Base-by-base conservation (phyloP, 371 early-diverging fungal species). In the Capniomyces stellatus region DNA sequence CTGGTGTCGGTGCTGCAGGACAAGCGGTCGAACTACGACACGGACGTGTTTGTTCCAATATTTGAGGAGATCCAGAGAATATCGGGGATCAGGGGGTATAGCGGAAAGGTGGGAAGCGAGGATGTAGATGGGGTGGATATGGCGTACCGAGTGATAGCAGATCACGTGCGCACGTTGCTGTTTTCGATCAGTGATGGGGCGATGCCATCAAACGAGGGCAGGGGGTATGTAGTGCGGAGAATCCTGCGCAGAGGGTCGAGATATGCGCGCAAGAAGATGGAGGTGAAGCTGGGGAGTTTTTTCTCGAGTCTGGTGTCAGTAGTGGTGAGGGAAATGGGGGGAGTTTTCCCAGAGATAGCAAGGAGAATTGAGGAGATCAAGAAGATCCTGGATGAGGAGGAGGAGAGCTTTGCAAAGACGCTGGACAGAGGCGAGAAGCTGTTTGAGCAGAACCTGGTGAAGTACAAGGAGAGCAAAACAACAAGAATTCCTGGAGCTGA, bases 111-210 rank as follows among this genome's bases (percentile, higher is more conserved):
- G 39, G 98, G 98, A 19, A 79, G 74, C 1, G 94, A 87, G 43
- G 96, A 96, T 70, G 73, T 68, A 6, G 93, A 89, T 65, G 95
- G 94, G 55, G 67, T 91, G 30, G 98, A 98, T 68, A 93, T 92
- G 69, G 98, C 99, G 24, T 98, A 98, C 71, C 87, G 99, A 60
- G 98, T 98, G 35, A 77, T 99, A 58, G 98, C 98, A 51, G 99
- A 99, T 76, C 99, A 99, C 64, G 75, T 93, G 44, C 79, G 99
- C 60, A 99, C 99, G 6, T 75, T 99, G 58, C 87, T 98, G 8
- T 90, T 99, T 69, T 86, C 98, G 48, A 92, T 98, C 56, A 75
- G 88, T 43, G 97, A 99, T 69, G 93, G 92, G 44, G 93, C 97
- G 58, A 76, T 89, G 23, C 98, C 98, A 35, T 85, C 89, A 53